phyloP scores from a whole-genome alignment of 805 yeast genomes.

The Sugiyamaella boreocaroliniensis region DNA sequence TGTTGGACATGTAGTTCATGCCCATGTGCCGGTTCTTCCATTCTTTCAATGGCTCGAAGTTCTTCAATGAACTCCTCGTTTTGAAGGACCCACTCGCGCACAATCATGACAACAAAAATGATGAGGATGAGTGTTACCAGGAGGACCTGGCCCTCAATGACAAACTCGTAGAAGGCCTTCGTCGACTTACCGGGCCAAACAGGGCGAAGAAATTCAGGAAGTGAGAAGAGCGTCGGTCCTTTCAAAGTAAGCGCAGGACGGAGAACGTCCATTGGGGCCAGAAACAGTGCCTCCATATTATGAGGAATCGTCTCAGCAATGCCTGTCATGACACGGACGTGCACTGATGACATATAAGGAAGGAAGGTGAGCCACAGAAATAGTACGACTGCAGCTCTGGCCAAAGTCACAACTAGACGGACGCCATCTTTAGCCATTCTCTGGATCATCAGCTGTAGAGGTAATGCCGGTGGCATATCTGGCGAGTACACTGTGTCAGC shows the following conservation, averaged over 20 bases:
- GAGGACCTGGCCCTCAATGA: constrained; percentile 26
- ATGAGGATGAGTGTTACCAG: constrained; percentile 24
- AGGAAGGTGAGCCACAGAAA: constrained; percentile 25
- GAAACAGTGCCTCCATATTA: constrained; percentile 2
- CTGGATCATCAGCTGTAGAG: constrained; percentile 42
- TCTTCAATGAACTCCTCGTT: constrained; percentile 23
- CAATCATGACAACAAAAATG: constrained; percentile 35
- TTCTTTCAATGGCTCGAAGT: constrained; percentile 3
- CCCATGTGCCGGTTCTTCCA: not conserved
- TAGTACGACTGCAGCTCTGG: constrained; percentile 16
- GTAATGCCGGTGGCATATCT: constrained; percentile 59
- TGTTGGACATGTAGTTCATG: too few relatives aligned
- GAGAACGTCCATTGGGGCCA: not conserved
- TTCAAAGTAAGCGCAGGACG: not conserved
- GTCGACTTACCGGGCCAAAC: not conserved
- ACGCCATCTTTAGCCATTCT: constrained; percentile 30
- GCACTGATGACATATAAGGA: constrained; percentile 22
- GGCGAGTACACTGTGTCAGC: constrained; percentile 42
- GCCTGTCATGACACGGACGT: constrained; percentile 17
- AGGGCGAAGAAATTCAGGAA: not conserved
- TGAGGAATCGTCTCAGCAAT: constrained; percentile 19
- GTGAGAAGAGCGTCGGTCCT: not conserved
- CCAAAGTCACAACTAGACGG: constrained; percentile 14
- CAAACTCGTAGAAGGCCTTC: not conserved
- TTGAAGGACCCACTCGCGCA: constrained; percentile 32